Conservation (phyloP, 257 asterid species). For the Datura wrightii region DNA sequence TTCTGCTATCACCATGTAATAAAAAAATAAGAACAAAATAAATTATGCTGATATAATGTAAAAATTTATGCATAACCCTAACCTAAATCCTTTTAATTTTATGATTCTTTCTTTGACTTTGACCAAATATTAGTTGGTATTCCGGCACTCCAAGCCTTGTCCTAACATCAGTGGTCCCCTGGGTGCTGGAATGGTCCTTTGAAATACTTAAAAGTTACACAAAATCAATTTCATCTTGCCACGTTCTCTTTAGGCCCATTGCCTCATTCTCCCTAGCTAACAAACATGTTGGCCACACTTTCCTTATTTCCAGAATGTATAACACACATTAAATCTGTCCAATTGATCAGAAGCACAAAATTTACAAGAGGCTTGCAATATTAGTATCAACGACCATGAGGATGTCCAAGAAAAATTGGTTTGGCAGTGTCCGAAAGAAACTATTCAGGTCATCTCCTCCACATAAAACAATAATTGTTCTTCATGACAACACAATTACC, state of each 20-base stretch:
- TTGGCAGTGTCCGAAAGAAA: slow-evolving; percentile 45
- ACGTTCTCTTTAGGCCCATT: slow-evolving; percentile 44
- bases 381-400: slow-evolving; percentile 27
- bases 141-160: background rate
- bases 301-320: slow-evolving; percentile 1
- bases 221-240: slow-evolving; percentile 42
- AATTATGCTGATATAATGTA: background rate
- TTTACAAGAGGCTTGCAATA: background rate
- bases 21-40: too few relatives aligned
- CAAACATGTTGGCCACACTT: slow-evolving; percentile 42
- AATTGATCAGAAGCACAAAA: background rate
- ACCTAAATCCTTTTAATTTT: background rate
- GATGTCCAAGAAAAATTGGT: slow-evolving; percentile 43
- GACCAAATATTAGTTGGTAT: background rate
- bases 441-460: slow-evolving; percentile 49
- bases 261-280: background rate
- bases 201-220: slow-evolving; percentile 41
- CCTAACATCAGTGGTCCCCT: slow-evolving; percentile 25
- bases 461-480: slow-evolving; percentile 38
- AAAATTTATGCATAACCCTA: background rate
- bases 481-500: slow-evolving; percentile 51
- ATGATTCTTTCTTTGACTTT: background rate
- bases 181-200: background rate
- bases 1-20: too few relatives aligned
- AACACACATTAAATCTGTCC: background rate